Base-by-base conservation (phyloP, 164 flowering plant species). In the Hamamelis virginiana region DNA sequence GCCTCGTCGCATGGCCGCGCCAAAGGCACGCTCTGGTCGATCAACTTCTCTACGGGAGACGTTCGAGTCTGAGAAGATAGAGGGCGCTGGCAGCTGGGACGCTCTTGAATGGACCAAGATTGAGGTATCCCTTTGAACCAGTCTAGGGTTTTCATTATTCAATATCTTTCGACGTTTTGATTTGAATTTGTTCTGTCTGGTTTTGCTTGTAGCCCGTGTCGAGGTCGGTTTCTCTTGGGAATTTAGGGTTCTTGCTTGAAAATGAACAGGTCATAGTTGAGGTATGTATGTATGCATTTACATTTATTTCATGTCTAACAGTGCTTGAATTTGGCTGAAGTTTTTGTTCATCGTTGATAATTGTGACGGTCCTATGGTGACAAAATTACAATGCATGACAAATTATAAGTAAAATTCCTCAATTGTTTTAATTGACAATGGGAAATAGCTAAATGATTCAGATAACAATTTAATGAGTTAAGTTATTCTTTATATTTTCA, bases 41-140 rank as follows among this genome's bases (percentile, higher is more conserved):
- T 64, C 85, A 27, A 57, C 69, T 4, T 78, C 86, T 9, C 73
- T 74, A n/a, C 63, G 80, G 0, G 81, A 80, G 45, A 57, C 81
- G 52, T 71, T 81, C 33, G 85, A 80, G 27, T 75, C 76, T 41
- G 84, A 81, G 63, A 85, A 72, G 76, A 72, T 89, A 78, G 94
- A 91, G 11, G 81, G 78, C 26, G 72, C 92, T 23, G 87, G 86
- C 8, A 81, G 90, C 62, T 92, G 96, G 96, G 94, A 92, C 76
- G 91, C 85, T 18, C 68, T 92, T 64, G 97, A 95, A 60, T 95
- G 97, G 96, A 87, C 89, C 69, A 87, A 92, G 69, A 76, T 86
- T 61, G 98, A 90, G 84, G 98, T 95, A 4, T 25, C n/a, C 53
- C 8, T 46, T 61, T 47, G 23, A 59, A 48, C 27, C 0, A 10